Percentiles rank a stretch among this genome's conserved stretches.
Conservation (phyloP, 108 stramenopile genomes). For the Mayamaea pseudoterrestris region DNA sequence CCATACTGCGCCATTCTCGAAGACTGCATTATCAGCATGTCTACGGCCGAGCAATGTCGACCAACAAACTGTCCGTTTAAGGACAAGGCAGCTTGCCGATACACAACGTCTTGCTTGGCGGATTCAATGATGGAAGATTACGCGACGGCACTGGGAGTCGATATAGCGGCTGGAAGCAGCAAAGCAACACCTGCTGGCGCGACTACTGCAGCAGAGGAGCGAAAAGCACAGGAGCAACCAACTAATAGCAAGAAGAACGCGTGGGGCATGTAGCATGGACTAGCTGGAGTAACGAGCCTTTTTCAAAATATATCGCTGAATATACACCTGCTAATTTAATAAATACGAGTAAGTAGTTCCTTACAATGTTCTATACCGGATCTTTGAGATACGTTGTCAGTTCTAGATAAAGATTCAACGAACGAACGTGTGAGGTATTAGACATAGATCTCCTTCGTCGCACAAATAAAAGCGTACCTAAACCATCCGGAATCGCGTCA, state of each 20-base stretch:
- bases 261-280: too few relatives aligned
- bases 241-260: not conserved
- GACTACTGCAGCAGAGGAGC: not conserved
- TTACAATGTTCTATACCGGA: too few relatives aligned
- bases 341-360: too few relatives aligned
- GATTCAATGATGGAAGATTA: constrained; percentile 13
- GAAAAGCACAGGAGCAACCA: not conserved
- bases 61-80: constrained; percentile 53
- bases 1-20: constrained; percentile 58
- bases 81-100: constrained; percentile 43
- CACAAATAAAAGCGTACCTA: not conserved
- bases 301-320: too few relatives aligned
- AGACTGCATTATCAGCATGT: constrained; percentile 30
- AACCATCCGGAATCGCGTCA: constrained; percentile 2
- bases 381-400: not conserved
- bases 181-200: not conserved
- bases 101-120: constrained; percentile 36
- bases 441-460: not conserved
- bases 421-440: not conserved
- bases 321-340: too few relatives aligned
- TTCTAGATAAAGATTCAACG: not conserved
- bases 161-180: not conserved
- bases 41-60: constrained; percentile 33
- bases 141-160: constrained; percentile 15
- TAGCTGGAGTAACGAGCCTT: too few relatives aligned